Evolutionary conservation across 306 rosid genomes (phyloP).

Genomic region (Dryas octopetala): DNA sequence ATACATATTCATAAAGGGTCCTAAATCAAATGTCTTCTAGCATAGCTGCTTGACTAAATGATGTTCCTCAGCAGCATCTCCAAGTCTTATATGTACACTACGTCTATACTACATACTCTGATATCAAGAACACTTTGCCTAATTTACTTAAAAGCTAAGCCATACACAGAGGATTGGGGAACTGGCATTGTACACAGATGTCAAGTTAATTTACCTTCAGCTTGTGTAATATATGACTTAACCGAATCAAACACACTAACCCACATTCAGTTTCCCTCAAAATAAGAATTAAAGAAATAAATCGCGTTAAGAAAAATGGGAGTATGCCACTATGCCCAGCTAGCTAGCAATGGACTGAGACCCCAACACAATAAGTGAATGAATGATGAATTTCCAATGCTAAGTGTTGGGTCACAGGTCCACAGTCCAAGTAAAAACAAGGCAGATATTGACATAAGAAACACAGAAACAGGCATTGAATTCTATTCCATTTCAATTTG

Average conservation of each 20-base stretch:
- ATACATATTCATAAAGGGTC: not conserved
- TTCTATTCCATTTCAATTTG: not conserved
- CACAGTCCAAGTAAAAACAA: not conserved
- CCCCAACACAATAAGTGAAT: too few relatives aligned
- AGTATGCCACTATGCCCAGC: not conserved
- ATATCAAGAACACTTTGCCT: not conserved
- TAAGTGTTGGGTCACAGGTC: not conserved
- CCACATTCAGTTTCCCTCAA: too few relatives aligned
- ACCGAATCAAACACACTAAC: too few relatives aligned
- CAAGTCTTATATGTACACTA: not conserved
- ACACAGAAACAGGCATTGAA: constrained; percentile 8
- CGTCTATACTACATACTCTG: too few relatives aligned
- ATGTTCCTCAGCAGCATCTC: too few relatives aligned
- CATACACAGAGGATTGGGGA: not conserved
- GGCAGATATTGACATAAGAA: constrained; percentile 19
- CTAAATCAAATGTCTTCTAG: too few relatives aligned
- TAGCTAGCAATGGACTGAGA: not conserved
- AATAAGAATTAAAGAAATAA: not conserved
- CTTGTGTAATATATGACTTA: too few relatives aligned
- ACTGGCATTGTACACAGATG: not conserved
- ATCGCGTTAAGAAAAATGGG: not conserved
- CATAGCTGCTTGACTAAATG: too few relatives aligned
- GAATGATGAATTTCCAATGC: too few relatives aligned
- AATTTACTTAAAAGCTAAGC: not conserved
- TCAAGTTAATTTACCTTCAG: not conserved